Evolutionary conservation across 306 rosid species (phyloP), one percentile per base, ranked within the genome.

Genomic region (Ziziphus jujuba): DNA sequence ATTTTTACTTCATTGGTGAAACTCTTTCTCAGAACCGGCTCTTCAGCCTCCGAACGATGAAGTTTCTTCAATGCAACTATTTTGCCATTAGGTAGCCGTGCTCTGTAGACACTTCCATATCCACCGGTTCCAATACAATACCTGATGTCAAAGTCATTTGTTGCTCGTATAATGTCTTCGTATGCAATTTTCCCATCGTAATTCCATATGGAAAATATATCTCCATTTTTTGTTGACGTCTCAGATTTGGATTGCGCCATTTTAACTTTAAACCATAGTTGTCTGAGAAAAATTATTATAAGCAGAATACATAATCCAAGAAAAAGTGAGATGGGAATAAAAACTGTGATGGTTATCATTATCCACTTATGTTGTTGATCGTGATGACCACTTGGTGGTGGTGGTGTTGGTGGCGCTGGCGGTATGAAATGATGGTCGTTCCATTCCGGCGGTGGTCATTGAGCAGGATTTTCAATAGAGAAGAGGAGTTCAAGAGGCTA

Each of bases 111-210:
- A n/a, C 66, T 59, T 16, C 72, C 72, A 48, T 28, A 44, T 49
- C 49, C 68, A 6, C 72, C 67, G 0, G 36, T 59, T 15, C 72
- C 73, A 35, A 73, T 65, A 34, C 72, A 73, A 56, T 64, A 73
- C 5, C 15, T 33, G 8, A 47, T 45, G 62, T 66, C 62, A 28
- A 74, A 74, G 45, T 50, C 48, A 3, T 64, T n/a, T 1, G 69
- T 64, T n/a, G 69, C 69, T 9, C 12, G 33, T 31, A 64, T n/a
- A 44, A 64, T 24, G 23, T 64, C 58, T 31, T 64, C 69, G 19
- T 25, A 67, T 43, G 66, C 53, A 43, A 61, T 43, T 61, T 61
- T 21, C 2, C 53, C 53, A 22, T 61, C 66, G 14, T 12, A 61
- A 31, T 61, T 61, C 66, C 66, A 61, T 1, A 61, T 7, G 0